Percentiles rank a stretch among this genome's conserved stretches.
Evolutionary conservation across 1,139 yeast genomes (phyloP).

Genomic region (Kodamaea alishanica): DNA sequence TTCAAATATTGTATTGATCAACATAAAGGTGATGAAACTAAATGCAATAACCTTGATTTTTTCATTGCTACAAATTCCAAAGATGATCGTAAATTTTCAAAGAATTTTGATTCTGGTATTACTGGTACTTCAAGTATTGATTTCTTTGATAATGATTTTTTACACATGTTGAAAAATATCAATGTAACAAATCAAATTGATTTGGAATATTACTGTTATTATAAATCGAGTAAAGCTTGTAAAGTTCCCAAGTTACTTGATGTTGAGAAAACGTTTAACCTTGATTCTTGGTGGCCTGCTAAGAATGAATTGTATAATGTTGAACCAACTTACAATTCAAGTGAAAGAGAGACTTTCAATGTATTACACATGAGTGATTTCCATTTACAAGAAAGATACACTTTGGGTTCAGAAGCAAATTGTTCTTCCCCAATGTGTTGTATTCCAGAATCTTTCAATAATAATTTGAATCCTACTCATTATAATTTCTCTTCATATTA

Average conservation of each 20-base stretch:
- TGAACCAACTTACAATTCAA: conserved; percentile 23
- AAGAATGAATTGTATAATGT: conserved; percentile 22
- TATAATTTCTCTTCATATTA: conserved; percentile 34
- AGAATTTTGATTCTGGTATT: conserved; percentile 23
- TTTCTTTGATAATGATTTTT: conserved; percentile 40
- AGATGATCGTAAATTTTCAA: conserved; percentile 16
- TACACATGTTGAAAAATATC: conserved; percentile 34
- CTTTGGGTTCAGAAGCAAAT: conserved; percentile 57
- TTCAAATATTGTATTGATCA: conserved; percentile 34
- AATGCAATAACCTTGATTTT: conserved; percentile 37
- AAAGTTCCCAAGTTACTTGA: conserved; percentile 29
- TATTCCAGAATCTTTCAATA: conserved; percentile 35
- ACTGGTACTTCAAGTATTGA: conserved; percentile 26
- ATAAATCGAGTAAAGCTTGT: conserved; percentile 24
- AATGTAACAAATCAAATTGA: conserved; percentile 37
- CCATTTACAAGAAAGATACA: conserved; percentile 57
- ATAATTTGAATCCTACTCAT: conserved; percentile 20
- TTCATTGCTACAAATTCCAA: conserved; percentile 35
- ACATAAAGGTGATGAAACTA: conserved; percentile 28
- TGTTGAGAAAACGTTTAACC: conserved; percentile 23
- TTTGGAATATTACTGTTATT: conserved; percentile 34
- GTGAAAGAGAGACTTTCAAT: conserved; percentile 37
- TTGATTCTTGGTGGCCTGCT: conserved; percentile 32
- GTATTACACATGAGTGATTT: conserved; percentile 67
- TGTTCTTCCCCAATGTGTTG: conserved; percentile 55